Evolutionary conservation across 208 protist species (phyloP), one percentile per base, ranked within the genome.

Genomic region (Acanthamoeba culbertsoni): DNA sequence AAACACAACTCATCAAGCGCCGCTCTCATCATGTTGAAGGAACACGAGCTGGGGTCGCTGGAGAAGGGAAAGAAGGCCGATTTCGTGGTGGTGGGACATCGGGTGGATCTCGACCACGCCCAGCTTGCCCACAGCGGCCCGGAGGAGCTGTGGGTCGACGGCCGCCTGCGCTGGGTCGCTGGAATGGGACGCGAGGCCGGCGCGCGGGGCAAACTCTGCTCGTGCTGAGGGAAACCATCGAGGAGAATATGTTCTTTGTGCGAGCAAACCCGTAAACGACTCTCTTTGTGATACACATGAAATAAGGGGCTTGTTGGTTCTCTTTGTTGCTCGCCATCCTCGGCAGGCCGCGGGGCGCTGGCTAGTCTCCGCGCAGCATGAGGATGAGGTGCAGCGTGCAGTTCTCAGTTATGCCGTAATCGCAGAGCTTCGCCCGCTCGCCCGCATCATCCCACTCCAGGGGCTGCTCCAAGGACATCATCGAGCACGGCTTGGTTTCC

Each of bases 31-130:
- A 18, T 98, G 97, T 88, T 7, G 7, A 93, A 96, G 45, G 97
- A 97, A 59, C 77, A 97, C 37, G 55, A 95, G 57, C 42, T 97
- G 40, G 97, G 96, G 31, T 96, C 93, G 3, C 62, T 98, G 8
- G 96, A 97, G 84, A 93, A 95, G 91, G 95, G 95, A 43, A 96
- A 97, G 91, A 96, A 94, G 20, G 97, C 95, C 10, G 97, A 98
- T 46, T 63, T 98, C 48, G 95, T 94, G n/a, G 91, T 97, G 45
- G 96, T 96, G 94, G 0, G 18, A 12, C 51, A 57, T 23, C 51
- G 51, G 18, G 51, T 57, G 51, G 51, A 57, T 23, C 51, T 57
- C 51, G 51, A 57, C 51, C 51, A 12, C 18, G 51, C 51, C 51
- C 51, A n/a, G 51, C 51, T 57, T 0, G 51, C 51, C 51, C 51